Conservation (phyloP, 192 early-diverging fungal genomes). For the Endogone sp. region DNA sequence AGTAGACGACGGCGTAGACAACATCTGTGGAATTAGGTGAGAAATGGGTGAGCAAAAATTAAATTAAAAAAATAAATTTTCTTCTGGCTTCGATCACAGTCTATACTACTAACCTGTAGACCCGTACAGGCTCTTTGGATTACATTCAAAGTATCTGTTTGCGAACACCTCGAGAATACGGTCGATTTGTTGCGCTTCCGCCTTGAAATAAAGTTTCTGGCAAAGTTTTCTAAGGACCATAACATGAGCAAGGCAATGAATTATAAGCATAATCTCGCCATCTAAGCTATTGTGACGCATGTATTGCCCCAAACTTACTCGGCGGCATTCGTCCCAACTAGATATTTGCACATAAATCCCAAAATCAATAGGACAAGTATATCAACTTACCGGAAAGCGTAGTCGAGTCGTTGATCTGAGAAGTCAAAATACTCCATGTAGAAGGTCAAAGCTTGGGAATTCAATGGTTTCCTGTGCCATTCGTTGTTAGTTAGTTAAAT, state of each 20-base stretch:
- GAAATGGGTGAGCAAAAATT: constrained; percentile 11
- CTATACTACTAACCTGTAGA: constrained; percentile 27
- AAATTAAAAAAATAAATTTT: background rate
- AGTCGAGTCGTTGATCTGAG: no score
- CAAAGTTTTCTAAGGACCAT: constrained; percentile 52
- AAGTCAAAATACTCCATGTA: no score
- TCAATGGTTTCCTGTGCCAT: no score
- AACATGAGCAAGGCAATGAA: background rate
- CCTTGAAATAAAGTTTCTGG: constrained; percentile 74
- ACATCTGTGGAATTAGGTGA: constrained; percentile 71
- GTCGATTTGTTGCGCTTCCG: constrained; percentile 92
- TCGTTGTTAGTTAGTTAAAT: no score
- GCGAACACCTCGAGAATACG: constrained; percentile 84
- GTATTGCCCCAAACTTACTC: constrained; percentile 1
- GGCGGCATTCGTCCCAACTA: no score
- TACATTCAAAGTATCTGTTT: constrained; percentile 80
- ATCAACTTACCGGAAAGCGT: no score
- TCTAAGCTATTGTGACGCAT: background rate
- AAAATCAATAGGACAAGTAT: no score
- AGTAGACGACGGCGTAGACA: constrained; percentile 84
- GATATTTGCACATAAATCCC: no score
- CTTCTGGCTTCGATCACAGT: background rate
- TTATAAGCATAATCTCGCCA: background rate
- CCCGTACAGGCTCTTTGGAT: constrained; percentile 54
- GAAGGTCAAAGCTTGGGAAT: no score